phyloP scores from a whole-genome alignment of 148 eudicot species.

The Persicaria maculosa region DNA sequence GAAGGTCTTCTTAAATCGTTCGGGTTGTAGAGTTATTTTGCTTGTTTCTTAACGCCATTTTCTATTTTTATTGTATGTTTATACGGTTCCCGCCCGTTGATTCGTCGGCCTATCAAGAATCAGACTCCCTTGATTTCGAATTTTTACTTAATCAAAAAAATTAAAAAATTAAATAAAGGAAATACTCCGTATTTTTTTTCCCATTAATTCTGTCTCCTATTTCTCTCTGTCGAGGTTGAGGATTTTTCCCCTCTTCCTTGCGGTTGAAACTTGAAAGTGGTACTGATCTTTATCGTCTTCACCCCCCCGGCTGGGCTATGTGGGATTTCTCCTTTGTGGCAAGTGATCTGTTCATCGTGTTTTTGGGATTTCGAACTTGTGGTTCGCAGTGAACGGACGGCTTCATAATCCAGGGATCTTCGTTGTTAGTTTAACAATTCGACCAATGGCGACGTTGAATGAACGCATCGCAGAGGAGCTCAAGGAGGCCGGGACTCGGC shows the following conservation, averaged over 20 bases:
- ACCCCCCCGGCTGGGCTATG: background rate
- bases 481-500: constrained; percentile 42
- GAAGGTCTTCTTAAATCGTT: too few species aligned
- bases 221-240: background rate
- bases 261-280: background rate
- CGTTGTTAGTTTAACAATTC: background rate
- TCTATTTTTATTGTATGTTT: too few species aligned
- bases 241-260: background rate
- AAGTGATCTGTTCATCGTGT: background rate
- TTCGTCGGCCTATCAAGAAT: too few species aligned
- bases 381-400: constrained; percentile 7
- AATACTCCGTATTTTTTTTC: too few species aligned
- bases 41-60: too few species aligned
- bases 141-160: too few species aligned
- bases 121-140: too few species aligned
- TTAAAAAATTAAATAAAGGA: too few species aligned
- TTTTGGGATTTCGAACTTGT: background rate
- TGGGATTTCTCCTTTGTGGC: constrained; percentile 2
- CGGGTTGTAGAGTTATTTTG: too few species aligned
- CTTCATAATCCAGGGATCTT: constrained; percentile 2
- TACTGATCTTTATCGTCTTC: background rate
- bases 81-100: too few species aligned
- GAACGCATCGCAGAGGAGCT: constrained; percentile 46
- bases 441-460: constrained; percentile 32
- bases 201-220: background rate